These are phyloP conservation scores for Cairneyella variabilis DNA, from an alignment of 495 filamentous ascomycete species.

Conservation along the genomic window DNA sequence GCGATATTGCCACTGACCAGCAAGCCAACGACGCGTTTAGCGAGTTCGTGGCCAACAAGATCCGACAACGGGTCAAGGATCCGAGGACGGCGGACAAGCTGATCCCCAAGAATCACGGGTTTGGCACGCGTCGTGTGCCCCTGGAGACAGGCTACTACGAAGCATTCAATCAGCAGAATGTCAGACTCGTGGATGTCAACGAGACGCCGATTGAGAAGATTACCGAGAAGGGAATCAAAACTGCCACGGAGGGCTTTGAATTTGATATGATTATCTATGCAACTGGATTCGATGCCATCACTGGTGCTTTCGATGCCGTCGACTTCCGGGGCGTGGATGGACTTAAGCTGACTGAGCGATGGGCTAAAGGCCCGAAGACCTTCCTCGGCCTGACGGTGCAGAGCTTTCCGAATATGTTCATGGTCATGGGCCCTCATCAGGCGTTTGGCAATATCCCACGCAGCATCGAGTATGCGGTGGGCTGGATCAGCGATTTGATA, in stretches of 20 bases:
- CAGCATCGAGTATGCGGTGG: neutral
- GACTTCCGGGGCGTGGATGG: slow-evolving; percentile 43
- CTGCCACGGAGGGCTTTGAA: slow-evolving; percentile 39
- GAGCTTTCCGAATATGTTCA: slow-evolving; percentile 54
- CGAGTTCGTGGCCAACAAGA: slow-evolving; percentile 41
- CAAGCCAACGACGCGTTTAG: slow-evolving; percentile 43
- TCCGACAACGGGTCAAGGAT: slow-evolving; percentile 43
- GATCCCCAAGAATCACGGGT: slow-evolving; percentile 44
- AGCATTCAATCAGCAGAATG: slow-evolving; percentile 43
- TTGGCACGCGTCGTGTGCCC: slow-evolving; percentile 43
- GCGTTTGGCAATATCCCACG: slow-evolving; percentile 29
- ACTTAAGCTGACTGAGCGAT: slow-evolving; percentile 40
- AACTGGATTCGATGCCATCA: slow-evolving; percentile 53
- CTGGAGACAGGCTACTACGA: slow-evolving; percentile 53
- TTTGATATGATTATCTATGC: slow-evolving; percentile 51
- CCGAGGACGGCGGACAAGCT: slow-evolving; percentile 43
- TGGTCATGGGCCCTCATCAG: slow-evolving; percentile 43
- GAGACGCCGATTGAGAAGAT: slow-evolving; percentile 37
- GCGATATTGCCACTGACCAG: slow-evolving; percentile 43
- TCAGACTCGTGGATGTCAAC: slow-evolving; percentile 46
- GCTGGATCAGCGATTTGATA: neutral
- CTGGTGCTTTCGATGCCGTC: slow-evolving; percentile 47
- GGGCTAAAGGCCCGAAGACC: slow-evolving; percentile 40
- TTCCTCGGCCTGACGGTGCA: slow-evolving; percentile 46
- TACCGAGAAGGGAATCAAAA: slow-evolving; percentile 40